Base-by-base conservation (phyloP, 768 basidiomycete species). In the Lactifluus pinguis region DNA sequence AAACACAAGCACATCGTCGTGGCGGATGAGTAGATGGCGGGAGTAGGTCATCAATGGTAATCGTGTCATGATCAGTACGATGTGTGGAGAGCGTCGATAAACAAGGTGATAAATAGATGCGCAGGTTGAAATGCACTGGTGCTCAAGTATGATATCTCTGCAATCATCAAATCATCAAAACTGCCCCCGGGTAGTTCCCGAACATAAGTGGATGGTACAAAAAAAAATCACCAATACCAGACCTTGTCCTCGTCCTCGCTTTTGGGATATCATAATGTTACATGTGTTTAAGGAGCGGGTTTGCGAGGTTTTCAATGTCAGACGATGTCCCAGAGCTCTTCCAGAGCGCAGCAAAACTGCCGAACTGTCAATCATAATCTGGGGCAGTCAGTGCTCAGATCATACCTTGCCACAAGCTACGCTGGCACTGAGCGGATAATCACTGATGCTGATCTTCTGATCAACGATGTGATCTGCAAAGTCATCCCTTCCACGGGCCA, bases 401-500 rank as follows among this genome's bases (percentile, higher is more conserved):
- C 86, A 67, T 69, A 95, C 95, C 83, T 98, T 98, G 62, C 95
- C 95, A 69, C 95, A 98, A 19, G 95, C 95, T 30, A 98, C 95
- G 55, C 87, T 86, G 29, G 94, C 94, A 68, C 92, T 95, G 51
- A 97, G 75, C 2, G 92, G 82, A 74, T 95, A 99, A 68, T 97
- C 86, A 68, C 91, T 94, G 73, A 99, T 92, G 64, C 91, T 85
- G 68, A 98, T 93, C 76, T 99, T 99, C 74, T 95, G 86, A 70
- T 99, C 97, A 0, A 98, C 89, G 66, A 89, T 77, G 25, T 83
- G 87, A 73, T 99, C 97, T 14, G 97, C 97, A 76, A 99, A 99
- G 75, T 95, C 92, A 67, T 99, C 97, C 53, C 82, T 85, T 11
- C 95, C 95, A 60, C 95, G 80, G 6, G 95, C 95, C 95, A 99